Evolutionary conservation across 768 basidiomycete genomes (phyloP), one percentile per base, ranked within the genome.

Genomic region (Pleurotus djamor): DNA sequence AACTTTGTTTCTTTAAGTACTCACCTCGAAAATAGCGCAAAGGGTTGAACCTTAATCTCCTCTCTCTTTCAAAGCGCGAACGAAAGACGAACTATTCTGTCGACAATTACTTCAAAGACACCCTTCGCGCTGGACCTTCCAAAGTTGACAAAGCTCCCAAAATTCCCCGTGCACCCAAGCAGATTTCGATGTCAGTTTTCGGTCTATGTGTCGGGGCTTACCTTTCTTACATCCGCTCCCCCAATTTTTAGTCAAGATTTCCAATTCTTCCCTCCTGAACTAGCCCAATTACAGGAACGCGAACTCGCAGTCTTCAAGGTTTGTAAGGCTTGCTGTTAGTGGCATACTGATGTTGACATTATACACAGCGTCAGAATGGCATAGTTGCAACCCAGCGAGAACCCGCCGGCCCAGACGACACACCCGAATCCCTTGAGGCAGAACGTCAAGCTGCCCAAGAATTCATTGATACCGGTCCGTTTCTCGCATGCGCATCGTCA

Each of bases 61-160:
- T 93, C 4, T 92, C 95, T 32, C 80, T 96, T 16, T 93, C 92
- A 41, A 98, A 98, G 76, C 87, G 96, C 4, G 94, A 96, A 71
- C 86, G 96, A 61, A 95, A 96, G 74, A 83, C 86, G 35, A 96
- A 96, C 67, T 98, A 97, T 72, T 95, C 93, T 0, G 91, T 98
- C 37, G 95, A 98, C 67, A 88, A 84, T 52, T 99, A 99, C 72
- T 97, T 96, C 83, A 92, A 95, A 72, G 94, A 96, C 68, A 88
- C 91, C 0, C 79, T 98, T 66, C 87, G 92, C 12, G 85, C 84
- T 7, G 90, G 91, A 0, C 85, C 89, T 0, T 85, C 86, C 16
- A 94, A 94, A 72, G 66, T 75, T 0, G 89, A 92, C 60, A 96
- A 95, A 70, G 86, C 83, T 9, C 88, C 91, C 2, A 94, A 94